A percentile compares a stretch with the other conserved stretches of the same genome.
Conservation (phyloP, 352 stramenopile species). For the Phytophthora aleatoria region DNA sequence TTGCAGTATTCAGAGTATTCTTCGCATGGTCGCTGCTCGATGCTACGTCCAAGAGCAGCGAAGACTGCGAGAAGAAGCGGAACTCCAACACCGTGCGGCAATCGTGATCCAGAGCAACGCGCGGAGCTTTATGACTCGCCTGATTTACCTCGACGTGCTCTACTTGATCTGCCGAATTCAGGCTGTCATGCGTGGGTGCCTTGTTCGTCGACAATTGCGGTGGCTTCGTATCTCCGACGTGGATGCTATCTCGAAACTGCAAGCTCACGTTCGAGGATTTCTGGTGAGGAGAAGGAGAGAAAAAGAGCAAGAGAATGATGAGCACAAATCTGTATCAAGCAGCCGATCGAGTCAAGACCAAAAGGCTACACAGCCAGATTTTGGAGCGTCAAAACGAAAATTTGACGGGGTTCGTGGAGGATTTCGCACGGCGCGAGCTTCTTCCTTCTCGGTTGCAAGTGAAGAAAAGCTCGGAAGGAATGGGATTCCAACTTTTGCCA, state of each 20-base stretch:
- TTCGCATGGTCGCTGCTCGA: conserved; percentile 38
- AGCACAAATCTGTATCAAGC: background rate
- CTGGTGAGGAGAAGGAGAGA: conserved; percentile 22
- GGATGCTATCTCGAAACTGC: conserved; percentile 49
- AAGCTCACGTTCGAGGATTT: conserved; percentile 53
- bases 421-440: conserved; percentile 9
- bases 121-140: conserved; percentile 60
- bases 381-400: background rate
- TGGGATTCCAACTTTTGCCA: conserved; percentile 7
- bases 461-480: conserved; percentile 8
- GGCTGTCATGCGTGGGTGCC: conserved; percentile 62
- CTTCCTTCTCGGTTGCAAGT: conserved; percentile 15
- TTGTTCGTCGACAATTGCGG: conserved; percentile 59
- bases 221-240: conserved; percentile 55
- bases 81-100: conserved; percentile 36
- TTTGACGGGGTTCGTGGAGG: background rate
- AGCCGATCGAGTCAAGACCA: conserved; percentile 6
- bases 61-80: conserved; percentile 9
- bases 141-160: conserved; percentile 86
- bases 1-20: conserved; percentile 49
- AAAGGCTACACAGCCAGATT: conserved; percentile 10
- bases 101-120: conserved; percentile 59
- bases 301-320: conserved; percentile 1
- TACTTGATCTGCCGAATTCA: conserved; percentile 84
- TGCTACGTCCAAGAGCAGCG: conserved; percentile 18